A percentile compares a stretch with the other conserved stretches of the same genome.
Evolutionary conservation across 306 rosid species (phyloP).

Genomic region (Cucurbita moschata): DNA sequence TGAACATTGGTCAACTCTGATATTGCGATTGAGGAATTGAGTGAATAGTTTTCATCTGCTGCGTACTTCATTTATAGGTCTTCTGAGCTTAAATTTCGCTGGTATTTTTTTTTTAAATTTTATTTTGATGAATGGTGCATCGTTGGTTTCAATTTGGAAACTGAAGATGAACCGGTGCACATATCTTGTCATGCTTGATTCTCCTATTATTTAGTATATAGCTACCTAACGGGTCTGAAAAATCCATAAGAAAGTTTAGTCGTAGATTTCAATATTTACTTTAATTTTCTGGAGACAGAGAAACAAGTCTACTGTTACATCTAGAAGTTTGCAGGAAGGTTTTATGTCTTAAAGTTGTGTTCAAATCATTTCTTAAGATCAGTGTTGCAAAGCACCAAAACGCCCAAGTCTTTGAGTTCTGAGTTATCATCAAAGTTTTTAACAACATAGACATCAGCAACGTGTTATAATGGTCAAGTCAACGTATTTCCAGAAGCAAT

Average conservation of each 20-base stretch:
- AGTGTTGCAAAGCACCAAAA: neutral
- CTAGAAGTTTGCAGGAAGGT: neutral
- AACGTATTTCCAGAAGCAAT: neutral
- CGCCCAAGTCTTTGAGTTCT: neutral
- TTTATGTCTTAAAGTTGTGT: neutral
- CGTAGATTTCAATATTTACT: neutral
- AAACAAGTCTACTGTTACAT: neutral
- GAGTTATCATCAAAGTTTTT: neutral
- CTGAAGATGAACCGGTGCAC: neutral
- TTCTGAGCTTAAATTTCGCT: neutral
- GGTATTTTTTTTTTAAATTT: neutral
- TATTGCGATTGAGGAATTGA: neutral
- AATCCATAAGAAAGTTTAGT: neutral
- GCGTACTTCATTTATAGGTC: neutral
- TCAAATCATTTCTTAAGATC: neutral
- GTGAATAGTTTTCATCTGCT: neutral
- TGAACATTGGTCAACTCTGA: neutral
- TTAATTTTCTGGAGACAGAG: neutral
- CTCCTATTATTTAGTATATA: neutral
- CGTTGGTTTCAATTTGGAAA: neutral
- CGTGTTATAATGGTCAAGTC: neutral
- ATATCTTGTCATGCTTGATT: neutral
- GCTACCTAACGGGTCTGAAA: neutral
- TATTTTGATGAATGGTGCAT: neutral
- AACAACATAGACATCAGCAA: neutral